Conservation (phyloP, 305 asterid species). For the Fraxinus floribunda region DNA sequence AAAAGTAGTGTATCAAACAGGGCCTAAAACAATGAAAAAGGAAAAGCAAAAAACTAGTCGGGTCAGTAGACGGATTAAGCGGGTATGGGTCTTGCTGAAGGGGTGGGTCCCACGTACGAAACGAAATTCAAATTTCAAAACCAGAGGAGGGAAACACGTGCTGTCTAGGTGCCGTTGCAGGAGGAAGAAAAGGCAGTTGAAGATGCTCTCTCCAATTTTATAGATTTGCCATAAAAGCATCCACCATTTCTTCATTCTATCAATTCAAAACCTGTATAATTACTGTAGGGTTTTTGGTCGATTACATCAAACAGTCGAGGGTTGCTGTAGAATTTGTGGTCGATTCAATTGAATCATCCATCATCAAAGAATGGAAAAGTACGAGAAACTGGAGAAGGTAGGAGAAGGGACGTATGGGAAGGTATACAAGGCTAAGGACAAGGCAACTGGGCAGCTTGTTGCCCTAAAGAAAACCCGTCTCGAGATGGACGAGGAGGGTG, state of each 20-base stretch:
- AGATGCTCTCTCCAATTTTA: neutral
- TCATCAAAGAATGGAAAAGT: conserved; percentile 59
- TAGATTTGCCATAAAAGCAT: neutral
- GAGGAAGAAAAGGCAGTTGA: neutral
- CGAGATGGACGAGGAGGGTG: conserved; percentile 94
- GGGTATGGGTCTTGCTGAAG: neutral
- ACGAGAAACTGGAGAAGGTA: conserved; percentile 88
- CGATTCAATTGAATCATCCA: neutral
- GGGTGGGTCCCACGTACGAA: neutral
- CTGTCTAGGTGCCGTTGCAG: neutral
- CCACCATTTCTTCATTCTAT: neutral
- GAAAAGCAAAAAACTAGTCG: neutral
- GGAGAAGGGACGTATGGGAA: conserved; percentile 98
- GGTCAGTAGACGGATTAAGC: neutral
- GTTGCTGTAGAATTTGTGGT: neutral
- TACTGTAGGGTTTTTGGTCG: neutral
- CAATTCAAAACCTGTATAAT: neutral
- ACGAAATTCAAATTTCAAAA: neutral
- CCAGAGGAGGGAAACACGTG: neutral
- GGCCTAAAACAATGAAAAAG: neutral
- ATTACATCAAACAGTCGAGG: neutral
- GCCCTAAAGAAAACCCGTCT: conserved; percentile 95
- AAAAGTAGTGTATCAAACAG: no score
- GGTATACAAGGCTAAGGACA: conserved; percentile 94
- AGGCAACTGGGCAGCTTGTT: conserved; percentile 75